phyloP scores from a whole-genome alignment of 495 filamentous ascomycete genomes.

The Hyaloscypha bicolor region DNA sequence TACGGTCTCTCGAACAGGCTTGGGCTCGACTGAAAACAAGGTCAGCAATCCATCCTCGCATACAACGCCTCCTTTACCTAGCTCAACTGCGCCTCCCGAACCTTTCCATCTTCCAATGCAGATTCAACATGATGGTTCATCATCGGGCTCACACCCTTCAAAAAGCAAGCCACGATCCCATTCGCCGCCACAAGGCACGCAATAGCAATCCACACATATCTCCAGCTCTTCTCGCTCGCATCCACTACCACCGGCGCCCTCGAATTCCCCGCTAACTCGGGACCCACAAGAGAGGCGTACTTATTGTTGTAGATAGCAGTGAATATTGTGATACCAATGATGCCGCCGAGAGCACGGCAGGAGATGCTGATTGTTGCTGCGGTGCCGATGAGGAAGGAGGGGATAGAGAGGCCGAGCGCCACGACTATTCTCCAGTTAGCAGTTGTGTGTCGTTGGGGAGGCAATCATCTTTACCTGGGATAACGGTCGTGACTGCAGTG shows the following conservation, averaged over 20 bases:
- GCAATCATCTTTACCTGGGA: slow-evolving; percentile 5
- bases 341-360: slow-evolving; percentile 21
- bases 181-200: slow-evolving; percentile 21
- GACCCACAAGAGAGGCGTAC: slow-evolving; percentile 12
- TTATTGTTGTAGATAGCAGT: slow-evolving; percentile 26
- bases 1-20: too few relatives aligned
- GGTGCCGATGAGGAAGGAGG: slow-evolving; percentile 25
- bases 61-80: neutral
- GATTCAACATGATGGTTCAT: slow-evolving; percentile 26
- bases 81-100: slow-evolving; percentile 14
- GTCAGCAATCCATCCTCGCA: neutral
- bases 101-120: slow-evolving; percentile 22
- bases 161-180: slow-evolving; percentile 15
- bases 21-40: too few relatives aligned
- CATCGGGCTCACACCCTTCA: slow-evolving; percentile 22
- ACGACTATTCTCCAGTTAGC: slow-evolving; percentile 6
- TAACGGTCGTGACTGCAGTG: slow-evolving; percentile 23
- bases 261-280: slow-evolving; percentile 5
- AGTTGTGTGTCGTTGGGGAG: neutral
- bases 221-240: slow-evolving; percentile 15
- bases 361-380: slow-evolving; percentile 21
- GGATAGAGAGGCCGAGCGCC: slow-evolving; percentile 23
- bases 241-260: slow-evolving; percentile 8
- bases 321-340: slow-evolving; percentile 25
- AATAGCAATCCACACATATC: slow-evolving; percentile 24